Conservation (phyloP, 306 rosid genomes). For the Senna tora region DNA sequence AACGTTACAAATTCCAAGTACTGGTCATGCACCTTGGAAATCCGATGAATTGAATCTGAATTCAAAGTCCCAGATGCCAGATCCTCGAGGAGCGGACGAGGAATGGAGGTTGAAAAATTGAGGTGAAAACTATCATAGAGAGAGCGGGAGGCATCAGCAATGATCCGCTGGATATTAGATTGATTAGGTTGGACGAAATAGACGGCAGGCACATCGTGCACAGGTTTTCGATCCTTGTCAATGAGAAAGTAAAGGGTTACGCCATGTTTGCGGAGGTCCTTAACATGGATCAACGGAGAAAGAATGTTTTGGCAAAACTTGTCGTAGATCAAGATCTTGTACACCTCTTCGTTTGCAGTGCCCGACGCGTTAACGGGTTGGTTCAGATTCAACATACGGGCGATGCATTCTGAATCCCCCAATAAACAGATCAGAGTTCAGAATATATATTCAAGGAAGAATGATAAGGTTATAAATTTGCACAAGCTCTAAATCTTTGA, state of each 20-base stretch:
- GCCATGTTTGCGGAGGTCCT: slow-evolving; percentile 94
- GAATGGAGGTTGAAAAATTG: slow-evolving; percentile 84
- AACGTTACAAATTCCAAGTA: slow-evolving; percentile 88
- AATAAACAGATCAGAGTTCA: slow-evolving; percentile 35
- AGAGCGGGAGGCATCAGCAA: slow-evolving; percentile 70
- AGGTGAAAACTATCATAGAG: slow-evolving; percentile 77
- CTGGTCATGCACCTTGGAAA: slow-evolving; percentile 94
- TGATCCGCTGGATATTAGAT: slow-evolving; percentile 68
- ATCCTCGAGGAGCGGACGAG: slow-evolving; percentile 89
- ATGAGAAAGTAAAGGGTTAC: slow-evolving; percentile 87
- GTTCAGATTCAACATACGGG: slow-evolving; percentile 91
- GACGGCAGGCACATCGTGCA: slow-evolving; percentile 88
- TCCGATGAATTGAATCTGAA: slow-evolving; percentile 70
- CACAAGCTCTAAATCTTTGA: background rate
- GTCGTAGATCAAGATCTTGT: slow-evolving; percentile 91
- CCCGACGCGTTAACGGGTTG: slow-evolving; percentile 74
- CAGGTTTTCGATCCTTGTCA: slow-evolving; percentile 92
- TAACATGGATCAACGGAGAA: slow-evolving; percentile 87
- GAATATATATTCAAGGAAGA: background rate
- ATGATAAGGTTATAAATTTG: background rate
- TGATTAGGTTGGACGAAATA: slow-evolving; percentile 83
- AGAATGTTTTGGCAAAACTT: slow-evolving; percentile 83
- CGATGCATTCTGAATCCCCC: slow-evolving; percentile 73
- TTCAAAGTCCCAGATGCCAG: slow-evolving; percentile 80
- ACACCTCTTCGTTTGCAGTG: slow-evolving; percentile 84